A percentile compares a stretch with the other conserved stretches of the same genome.
phyloP scores from a whole-genome alignment of 208 protist species.

The Leishmania aethiopica region DNA sequence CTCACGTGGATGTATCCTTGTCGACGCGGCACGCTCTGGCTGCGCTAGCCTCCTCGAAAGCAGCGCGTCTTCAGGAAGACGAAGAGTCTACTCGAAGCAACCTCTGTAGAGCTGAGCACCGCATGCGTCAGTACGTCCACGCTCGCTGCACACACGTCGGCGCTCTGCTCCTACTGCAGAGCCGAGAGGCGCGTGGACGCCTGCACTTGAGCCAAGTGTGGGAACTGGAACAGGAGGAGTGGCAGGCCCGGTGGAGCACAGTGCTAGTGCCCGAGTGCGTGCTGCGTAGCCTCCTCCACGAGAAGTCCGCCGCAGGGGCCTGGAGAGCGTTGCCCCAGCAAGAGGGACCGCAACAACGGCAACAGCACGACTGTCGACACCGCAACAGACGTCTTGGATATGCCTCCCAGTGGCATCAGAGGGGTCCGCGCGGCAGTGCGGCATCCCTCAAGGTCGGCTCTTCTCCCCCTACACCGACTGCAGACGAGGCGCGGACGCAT shows the following conservation, averaged over 20 bases:
- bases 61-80: not conserved
- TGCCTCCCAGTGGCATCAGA: not conserved
- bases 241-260: constrained; percentile 17
- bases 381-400: not conserved
- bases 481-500: not conserved
- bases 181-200: constrained; percentile 3
- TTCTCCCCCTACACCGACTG: not conserved
- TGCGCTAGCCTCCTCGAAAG: not conserved
- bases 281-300: constrained; percentile 5
- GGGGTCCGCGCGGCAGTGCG: not conserved
- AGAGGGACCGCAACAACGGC: not conserved
- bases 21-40: not conserved
- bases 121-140: not conserved
- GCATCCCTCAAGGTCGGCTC: not conserved
- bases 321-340: not conserved
- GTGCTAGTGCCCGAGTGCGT: constrained; percentile 26
- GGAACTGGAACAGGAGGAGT: constrained; percentile 14
- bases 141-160: not conserved
- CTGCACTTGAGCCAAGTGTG: not conserved
- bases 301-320: not conserved
- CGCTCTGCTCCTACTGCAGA: not conserved
- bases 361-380: not conserved
- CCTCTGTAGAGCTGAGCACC: not conserved
- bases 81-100: not conserved
- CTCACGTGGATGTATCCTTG: not conserved